Conservation (phyloP, 2,329 filamentous ascomycete genomes). For the Passalora sequoiae region DNA sequence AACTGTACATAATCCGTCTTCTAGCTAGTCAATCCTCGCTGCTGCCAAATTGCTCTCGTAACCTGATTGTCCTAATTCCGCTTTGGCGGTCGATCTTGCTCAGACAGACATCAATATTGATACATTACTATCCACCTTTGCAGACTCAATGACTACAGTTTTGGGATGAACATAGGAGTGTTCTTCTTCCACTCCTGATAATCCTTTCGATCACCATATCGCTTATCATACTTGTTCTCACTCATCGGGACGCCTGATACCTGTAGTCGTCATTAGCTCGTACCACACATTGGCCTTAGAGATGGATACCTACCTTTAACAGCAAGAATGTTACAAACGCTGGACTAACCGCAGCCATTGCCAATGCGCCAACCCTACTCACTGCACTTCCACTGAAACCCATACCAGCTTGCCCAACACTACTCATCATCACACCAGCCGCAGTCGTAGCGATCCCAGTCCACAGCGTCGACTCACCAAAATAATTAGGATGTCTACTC, state of each 20-base stretch:
- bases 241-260: conserved; percentile 58
- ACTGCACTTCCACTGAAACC: conserved; percentile 46
- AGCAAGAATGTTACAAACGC: conserved; percentile 61
- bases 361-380: conserved; percentile 43
- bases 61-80: too few species aligned
- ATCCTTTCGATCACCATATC: conserved; percentile 58
- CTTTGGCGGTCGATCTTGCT: too few species aligned
- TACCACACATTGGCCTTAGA: too few species aligned
- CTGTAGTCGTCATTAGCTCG: too few species aligned
- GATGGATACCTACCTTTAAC: conserved; percentile 49
- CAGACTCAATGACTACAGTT: conserved; percentile 39
- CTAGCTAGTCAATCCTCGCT: too few species aligned
- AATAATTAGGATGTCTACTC: conserved; percentile 64
- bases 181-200: conserved; percentile 64
- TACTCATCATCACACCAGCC: conserved; percentile 50
- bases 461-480: conserved; percentile 67
- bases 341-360: conserved; percentile 55
- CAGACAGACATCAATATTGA: background rate
- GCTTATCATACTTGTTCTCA: conserved; percentile 63
- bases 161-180: conserved; percentile 61
- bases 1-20: too few species aligned
- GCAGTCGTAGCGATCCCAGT: conserved; percentile 59
- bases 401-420: conserved; percentile 54
- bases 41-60: too few species aligned
- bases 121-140: background rate